A percentile compares a stretch with the other conserved stretches of the same genome.
phyloP scores from a whole-genome alignment of 2,329 filamentous ascomycete species.

The Fusarium tjaetaba region DNA sequence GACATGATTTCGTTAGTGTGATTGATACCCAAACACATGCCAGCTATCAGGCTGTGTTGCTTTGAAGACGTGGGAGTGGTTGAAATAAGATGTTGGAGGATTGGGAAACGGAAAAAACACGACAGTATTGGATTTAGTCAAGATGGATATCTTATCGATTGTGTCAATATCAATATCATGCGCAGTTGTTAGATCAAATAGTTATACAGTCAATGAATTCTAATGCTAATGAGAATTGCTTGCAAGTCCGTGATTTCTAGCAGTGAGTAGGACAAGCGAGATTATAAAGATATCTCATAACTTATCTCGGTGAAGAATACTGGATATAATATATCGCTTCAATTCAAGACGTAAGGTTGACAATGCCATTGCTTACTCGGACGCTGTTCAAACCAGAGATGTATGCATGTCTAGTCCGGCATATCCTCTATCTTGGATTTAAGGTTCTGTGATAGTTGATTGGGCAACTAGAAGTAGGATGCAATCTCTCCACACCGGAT shows the following conservation, averaged over 20 bases:
- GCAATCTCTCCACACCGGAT: conserved; percentile 13
- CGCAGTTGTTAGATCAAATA: conserved; percentile 1
- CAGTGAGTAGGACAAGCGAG: background rate
- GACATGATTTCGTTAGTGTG: conserved; percentile 26
- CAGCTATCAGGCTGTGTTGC: conserved; percentile 37
- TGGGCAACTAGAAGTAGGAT: conserved; percentile 28
- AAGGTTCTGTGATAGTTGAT: conserved; percentile 31
- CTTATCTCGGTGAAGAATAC: too few relatives aligned
- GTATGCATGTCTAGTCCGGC: background rate
- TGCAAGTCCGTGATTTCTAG: background rate
- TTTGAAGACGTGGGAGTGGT: conserved; percentile 1
- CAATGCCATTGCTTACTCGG: too few relatives aligned
- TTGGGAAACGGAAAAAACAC: background rate
- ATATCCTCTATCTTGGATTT: background rate
- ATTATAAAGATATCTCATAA: background rate
- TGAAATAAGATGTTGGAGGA: background rate
- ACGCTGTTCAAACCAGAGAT: background rate
- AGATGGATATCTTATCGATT: conserved; percentile 1
- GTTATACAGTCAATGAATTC: conserved; percentile 23
- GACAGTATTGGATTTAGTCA: background rate
- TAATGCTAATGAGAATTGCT: conserved; percentile 28
- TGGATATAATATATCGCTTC: background rate
- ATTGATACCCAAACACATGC: conserved; percentile 44
- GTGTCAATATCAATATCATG: background rate
- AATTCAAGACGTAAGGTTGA: background rate